These are phyloP conservation scores for Mrakia gelida DNA, from an alignment of 768 basidiomycete species.

Conservation along the genomic window DNA sequence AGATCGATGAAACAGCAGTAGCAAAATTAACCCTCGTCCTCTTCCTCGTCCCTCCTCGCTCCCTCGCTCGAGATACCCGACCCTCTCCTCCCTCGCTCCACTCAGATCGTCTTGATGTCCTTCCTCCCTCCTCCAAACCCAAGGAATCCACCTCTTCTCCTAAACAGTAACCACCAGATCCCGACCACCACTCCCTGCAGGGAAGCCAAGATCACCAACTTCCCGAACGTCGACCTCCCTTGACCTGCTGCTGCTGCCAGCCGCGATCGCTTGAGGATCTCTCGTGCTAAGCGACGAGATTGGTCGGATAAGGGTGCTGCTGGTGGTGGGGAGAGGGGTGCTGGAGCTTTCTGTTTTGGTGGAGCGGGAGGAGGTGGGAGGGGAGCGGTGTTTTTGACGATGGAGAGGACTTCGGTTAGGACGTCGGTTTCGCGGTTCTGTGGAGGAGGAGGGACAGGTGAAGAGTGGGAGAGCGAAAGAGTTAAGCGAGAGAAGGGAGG, in stretches of 20 bases:
- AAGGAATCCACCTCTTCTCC: not conserved
- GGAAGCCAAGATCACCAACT: not conserved
- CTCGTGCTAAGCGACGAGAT: not conserved
- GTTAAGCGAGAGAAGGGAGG: not conserved
- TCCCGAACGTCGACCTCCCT: not conserved
- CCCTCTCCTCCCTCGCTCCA: not conserved
- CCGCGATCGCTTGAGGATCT: not conserved
- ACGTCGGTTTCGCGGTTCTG: constrained; percentile 25
- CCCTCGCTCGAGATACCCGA: not conserved
- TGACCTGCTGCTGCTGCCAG: not conserved
- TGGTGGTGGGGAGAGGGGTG: not conserved
- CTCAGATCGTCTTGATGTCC: constrained; percentile 22
- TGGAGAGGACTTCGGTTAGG: constrained; percentile 28
- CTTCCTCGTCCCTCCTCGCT: not conserved
- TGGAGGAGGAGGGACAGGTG: not conserved
- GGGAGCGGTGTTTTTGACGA: constrained; percentile 18
- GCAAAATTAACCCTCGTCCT: not conserved
- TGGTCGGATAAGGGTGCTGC: not conserved
- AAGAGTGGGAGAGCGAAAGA: not conserved
- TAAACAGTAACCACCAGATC: not conserved
- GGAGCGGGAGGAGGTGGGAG: constrained; percentile 14
- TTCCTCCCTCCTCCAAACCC: not conserved
- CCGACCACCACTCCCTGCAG: constrained; percentile 6
- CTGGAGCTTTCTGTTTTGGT: not conserved
- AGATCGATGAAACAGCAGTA: not conserved